These are phyloP conservation scores for Corylus heterophylla DNA, from an alignment of 306 rosid species.

Conservation along the genomic window DNA sequence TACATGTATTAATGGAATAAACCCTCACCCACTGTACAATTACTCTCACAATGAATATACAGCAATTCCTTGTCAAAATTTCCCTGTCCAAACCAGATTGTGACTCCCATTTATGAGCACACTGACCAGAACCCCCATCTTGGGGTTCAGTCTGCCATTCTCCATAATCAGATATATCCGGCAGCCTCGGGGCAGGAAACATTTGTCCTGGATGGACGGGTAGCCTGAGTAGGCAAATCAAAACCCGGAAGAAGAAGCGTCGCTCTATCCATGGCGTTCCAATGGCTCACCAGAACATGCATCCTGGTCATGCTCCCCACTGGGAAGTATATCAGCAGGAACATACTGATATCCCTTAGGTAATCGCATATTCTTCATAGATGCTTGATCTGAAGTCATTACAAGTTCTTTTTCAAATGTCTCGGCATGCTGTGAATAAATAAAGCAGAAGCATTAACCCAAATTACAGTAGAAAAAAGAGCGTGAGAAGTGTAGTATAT, in stretches of 20 bases:
- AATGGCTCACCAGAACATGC: conserved; percentile 47
- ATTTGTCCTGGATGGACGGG: conserved; percentile 22
- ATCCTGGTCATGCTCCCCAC: conserved; percentile 78
- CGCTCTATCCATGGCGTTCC: conserved; percentile 56
- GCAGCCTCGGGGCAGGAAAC: conserved; percentile 25
- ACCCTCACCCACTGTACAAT: conserved; percentile 78
- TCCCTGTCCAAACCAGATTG: conserved; percentile 31
- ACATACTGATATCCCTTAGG: conserved; percentile 97
- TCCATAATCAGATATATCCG: neutral
- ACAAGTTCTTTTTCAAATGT: conserved; percentile 86
- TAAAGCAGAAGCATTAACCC: conserved; percentile 26
- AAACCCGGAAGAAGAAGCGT: conserved; percentile 23
- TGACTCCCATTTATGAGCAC: conserved; percentile 27
- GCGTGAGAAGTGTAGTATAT: no score
- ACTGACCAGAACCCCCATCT: conserved; percentile 8
- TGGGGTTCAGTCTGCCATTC: neutral
- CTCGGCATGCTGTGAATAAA: conserved; percentile 63
- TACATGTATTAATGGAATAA: conserved; percentile 46
- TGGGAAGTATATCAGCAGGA: conserved; percentile 89
- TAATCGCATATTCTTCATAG: conserved; percentile 78
- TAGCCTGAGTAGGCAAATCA: conserved; percentile 36
- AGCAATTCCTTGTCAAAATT: conserved; percentile 53
- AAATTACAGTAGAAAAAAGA: neutral
- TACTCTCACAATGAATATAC: conserved; percentile 65
- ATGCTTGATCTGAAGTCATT: conserved; percentile 98